Evolutionary conservation across 2,329 filamentous ascomycete species (phyloP).

Genomic region (Alternaria sp.): DNA sequence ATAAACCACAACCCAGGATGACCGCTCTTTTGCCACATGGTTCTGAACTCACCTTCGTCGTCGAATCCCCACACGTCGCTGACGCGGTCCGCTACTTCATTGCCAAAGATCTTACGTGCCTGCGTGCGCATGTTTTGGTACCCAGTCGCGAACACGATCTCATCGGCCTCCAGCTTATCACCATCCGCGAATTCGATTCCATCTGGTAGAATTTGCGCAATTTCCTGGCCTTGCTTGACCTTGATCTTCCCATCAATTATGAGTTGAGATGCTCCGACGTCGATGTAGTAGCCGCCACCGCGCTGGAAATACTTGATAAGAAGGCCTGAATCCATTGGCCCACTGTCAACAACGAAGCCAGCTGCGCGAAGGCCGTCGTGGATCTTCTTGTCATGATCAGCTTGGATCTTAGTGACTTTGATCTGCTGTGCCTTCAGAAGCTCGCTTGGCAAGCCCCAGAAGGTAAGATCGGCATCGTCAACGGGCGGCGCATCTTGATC

Average conservation of each 20-base stretch:
- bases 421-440: conserved; percentile 43
- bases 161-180: conserved; percentile 53
- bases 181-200: conserved; percentile 57
- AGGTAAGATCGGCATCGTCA: conserved; percentile 39
- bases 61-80: conserved; percentile 58
- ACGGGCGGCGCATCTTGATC: conserved; percentile 38
- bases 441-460: conserved; percentile 48
- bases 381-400: conserved; percentile 46
- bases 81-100: conserved; percentile 51
- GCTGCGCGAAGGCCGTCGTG: conserved; percentile 54
- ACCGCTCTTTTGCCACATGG: conserved; percentile 49
- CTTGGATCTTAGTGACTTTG: conserved; percentile 36
- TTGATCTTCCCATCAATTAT: conserved; percentile 58
- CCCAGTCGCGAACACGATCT: conserved; percentile 59
- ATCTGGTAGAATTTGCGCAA: conserved; percentile 48
- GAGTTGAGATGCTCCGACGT: conserved; percentile 54
- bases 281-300: conserved; percentile 59
- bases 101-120: conserved; percentile 52
- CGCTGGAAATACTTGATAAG: conserved; percentile 53
- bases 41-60: conserved; percentile 58
- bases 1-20: conserved; percentile 56
- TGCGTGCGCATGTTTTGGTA: conserved; percentile 56
- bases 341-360: conserved; percentile 54
- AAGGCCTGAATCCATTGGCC: conserved; percentile 39
- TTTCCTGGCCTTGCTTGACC: conserved; percentile 51